A percentile compares a stretch with the other conserved stretches of the same genome.
Conservation (phyloP, 2,329 filamentous ascomycete genomes). For the Phaeosphaeriaceae sp. region DNA sequence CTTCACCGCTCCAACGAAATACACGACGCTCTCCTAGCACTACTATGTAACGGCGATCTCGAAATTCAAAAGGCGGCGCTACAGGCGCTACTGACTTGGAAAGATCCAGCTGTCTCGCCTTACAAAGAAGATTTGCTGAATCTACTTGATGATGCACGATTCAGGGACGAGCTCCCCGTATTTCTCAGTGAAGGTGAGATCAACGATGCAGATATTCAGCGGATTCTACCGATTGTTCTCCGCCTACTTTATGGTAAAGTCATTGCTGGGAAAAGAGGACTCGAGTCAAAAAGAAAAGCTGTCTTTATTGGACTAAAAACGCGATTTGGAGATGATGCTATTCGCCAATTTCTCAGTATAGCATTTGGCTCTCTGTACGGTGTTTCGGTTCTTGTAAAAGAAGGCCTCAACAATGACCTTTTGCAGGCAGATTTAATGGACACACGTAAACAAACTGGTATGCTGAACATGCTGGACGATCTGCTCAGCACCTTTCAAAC, state of each 20-base stretch:
- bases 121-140: constrained; percentile 88
- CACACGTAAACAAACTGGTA: constrained; percentile 82
- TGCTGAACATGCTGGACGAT: constrained; percentile 88
- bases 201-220: constrained; percentile 71
- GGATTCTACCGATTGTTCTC: constrained; percentile 84
- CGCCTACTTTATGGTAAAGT: constrained; percentile 88
- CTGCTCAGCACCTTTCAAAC: constrained; percentile 84
- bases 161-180: constrained; percentile 91
- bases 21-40: constrained; percentile 72
- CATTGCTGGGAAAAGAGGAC: constrained; percentile 81
- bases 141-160: constrained; percentile 86
- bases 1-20: constrained; percentile 80
- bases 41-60: constrained; percentile 86
- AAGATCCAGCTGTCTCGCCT: constrained; percentile 72
- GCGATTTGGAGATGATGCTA: constrained; percentile 74
- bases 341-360: constrained; percentile 83
- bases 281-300: constrained; percentile 76
- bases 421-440: constrained; percentile 62
- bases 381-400: constrained; percentile 63
- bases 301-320: constrained; percentile 76
- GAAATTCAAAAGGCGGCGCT: constrained; percentile 87
- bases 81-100: constrained; percentile 89
- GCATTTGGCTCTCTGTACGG: constrained; percentile 73
- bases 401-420: constrained; percentile 55
- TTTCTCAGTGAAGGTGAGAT: constrained; percentile 76